Base-by-base conservation (phyloP, 2,329 filamentous ascomycete genomes). In the Alternaria sp. region DNA sequence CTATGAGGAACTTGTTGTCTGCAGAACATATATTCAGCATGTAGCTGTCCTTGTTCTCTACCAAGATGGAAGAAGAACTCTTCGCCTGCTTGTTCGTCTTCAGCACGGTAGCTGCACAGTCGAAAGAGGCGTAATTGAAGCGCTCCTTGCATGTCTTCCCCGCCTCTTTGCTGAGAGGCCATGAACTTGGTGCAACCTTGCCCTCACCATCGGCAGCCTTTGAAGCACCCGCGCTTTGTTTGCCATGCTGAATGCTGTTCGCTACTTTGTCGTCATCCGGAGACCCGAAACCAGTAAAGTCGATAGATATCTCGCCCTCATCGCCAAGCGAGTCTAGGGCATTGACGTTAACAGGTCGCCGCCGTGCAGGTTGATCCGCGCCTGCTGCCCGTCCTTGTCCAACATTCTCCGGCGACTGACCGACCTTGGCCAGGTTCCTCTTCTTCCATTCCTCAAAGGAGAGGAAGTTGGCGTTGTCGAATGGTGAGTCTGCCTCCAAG, bases 361-460 rank as follows among this genome's bases (percentile, higher is more conserved):
- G 85, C 59, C 77, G 80, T 41, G 83, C 82, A 23, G 75, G 74
- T 28, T 72, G 79, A 72, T 75, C 80, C 5, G 69, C 65, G 23
- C 72, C 68, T 63, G 73, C 80, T 71, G 74, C 85, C 78, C 80
- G 82, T 75, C 71, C 83, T 66, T 82, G 86, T 74, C 80, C 90
- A 73, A 84, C 84, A 77, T 84, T 88, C 78, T 84, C 91, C 66
- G 79, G 90, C 72, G 81, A 92, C 72, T 97, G 94, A 11, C 92
- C 94, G 3, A 87, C 89, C 73, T 92, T 91, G 51, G 89, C 91
- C 17, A 98, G 81, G 80, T 96, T 97, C 82, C 93, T 90, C 72
- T 90, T 92, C 80, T 97, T 98, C 95, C 95, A 99, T 71, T 98
- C 94, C 75, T 98, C 95, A 69, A 99, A 99, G 0, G 95, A 97